Percentiles rank a stretch among this genome's conserved stretches.
These are phyloP conservation scores for Hibiscus tridactylites DNA, from an alignment of 345 rosid species.

Conservation along the genomic window DNA sequence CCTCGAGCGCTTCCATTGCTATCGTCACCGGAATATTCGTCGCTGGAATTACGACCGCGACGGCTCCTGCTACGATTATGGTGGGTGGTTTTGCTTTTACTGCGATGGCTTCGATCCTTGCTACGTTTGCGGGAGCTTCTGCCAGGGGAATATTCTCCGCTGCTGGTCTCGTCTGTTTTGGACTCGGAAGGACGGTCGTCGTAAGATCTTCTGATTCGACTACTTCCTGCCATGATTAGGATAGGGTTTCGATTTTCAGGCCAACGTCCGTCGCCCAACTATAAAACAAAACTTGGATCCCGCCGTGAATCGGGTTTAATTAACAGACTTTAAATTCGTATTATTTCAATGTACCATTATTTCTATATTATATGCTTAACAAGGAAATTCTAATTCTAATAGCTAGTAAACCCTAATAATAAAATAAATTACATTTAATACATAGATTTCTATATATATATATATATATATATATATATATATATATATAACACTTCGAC, in stretches of 20 bases:
- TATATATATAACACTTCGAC: neutral
- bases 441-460: no score
- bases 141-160: neutral
- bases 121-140: neutral
- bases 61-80: constrained; percentile 29
- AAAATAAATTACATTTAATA: no score
- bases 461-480: no score
- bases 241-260: neutral
- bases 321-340: neutral
- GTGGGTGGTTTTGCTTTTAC: constrained; percentile 20
- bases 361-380: no score
- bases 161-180: neutral
- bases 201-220: neutral
- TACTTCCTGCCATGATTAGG: neutral
- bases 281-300: neutral
- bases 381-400: no score
- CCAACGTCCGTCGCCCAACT: neutral
- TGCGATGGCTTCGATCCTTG: constrained; percentile 14
- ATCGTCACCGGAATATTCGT: constrained; percentile 18
- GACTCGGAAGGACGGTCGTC: neutral
- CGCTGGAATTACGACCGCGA: constrained; percentile 16
- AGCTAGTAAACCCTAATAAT: no score
- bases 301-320: neutral
- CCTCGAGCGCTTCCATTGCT: constrained; percentile 32
- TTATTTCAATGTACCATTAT: no score